Evolutionary conservation across 208 protist species (phyloP).

Genomic region (Trypanosomatidae sp.): DNA sequence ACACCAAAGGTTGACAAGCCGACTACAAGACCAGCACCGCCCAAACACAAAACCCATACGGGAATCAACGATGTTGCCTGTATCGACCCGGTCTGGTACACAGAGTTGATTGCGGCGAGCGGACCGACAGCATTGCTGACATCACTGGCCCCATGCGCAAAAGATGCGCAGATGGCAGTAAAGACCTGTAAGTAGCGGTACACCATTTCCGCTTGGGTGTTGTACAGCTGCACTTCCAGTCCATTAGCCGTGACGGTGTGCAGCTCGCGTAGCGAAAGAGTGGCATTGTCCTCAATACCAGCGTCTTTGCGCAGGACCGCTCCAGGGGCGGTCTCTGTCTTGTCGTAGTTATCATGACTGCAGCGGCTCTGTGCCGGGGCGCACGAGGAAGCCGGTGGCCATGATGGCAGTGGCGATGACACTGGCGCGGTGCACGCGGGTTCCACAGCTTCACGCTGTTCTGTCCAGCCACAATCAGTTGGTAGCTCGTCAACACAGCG

Average conservation of each 20-base stretch:
- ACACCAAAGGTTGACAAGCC: slow-evolving; percentile 77
- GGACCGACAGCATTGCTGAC: slow-evolving; percentile 86
- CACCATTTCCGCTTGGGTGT: slow-evolving; percentile 55
- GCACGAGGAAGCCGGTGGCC: neutral
- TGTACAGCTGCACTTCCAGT: slow-evolving; percentile 56
- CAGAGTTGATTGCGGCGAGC: slow-evolving; percentile 66
- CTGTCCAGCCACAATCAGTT: neutral
- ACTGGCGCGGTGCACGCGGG: neutral
- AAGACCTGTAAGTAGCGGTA: slow-evolving; percentile 86
- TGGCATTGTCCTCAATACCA: slow-evolving; percentile 14
- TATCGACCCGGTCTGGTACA: slow-evolving; percentile 57
- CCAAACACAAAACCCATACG: slow-evolving; percentile 72
- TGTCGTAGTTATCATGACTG: neutral
- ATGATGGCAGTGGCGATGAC: neutral
- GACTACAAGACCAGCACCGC: slow-evolving; percentile 67
- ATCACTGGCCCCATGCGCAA: slow-evolving; percentile 86
- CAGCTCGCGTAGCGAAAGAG: neutral
- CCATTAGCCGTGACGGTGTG: slow-evolving; percentile 22
- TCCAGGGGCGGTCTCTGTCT: slow-evolving; percentile 22
- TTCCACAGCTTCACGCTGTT: neutral
- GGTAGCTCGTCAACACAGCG: slow-evolving; percentile 8
- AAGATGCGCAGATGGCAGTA: slow-evolving; percentile 81
- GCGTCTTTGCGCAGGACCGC: slow-evolving; percentile 34
- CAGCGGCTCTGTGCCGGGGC: neutral
- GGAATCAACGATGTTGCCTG: slow-evolving; percentile 35